A percentile compares a stretch with the other conserved stretches of the same genome.
Conservation (phyloP, 805 yeast species). For the Starmerella stellata region DNA sequence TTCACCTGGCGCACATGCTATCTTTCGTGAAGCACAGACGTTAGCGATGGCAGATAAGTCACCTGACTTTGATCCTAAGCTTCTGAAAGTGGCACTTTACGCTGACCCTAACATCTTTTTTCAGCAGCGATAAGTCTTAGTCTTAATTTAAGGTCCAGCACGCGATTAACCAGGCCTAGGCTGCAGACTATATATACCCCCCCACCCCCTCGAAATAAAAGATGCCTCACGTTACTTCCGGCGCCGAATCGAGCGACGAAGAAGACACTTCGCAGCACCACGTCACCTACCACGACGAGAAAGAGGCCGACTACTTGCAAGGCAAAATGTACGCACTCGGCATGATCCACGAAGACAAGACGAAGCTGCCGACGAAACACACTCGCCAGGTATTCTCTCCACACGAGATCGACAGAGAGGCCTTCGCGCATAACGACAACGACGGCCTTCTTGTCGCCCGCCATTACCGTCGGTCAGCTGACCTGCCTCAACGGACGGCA, state of each 20-base stretch:
- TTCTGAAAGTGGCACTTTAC: too few relatives aligned
- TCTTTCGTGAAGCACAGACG: too few relatives aligned
- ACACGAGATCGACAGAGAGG: neutral
- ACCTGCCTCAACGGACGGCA: conserved; percentile 3
- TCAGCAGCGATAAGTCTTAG: too few relatives aligned
- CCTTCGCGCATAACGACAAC: neutral
- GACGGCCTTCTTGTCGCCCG: neutral
- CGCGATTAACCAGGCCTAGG: too few relatives aligned
- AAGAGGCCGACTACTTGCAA: conserved; percentile 10
- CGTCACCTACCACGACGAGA: conserved; percentile 16
- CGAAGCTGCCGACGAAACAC: neutral
- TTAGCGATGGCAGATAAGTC: too few relatives aligned
- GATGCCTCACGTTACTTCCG: neutral
- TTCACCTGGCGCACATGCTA: too few relatives aligned
- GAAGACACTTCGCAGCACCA: conserved; percentile 10
- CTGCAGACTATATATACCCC: neutral
- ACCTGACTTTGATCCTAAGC: too few relatives aligned
- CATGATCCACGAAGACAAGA: conserved; percentile 6
- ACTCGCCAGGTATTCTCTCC: conserved; percentile 1
- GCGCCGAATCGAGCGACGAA: conserved; percentile 3
- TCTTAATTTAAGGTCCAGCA: too few relatives aligned
- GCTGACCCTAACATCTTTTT: too few relatives aligned
- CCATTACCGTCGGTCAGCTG: conserved; percentile 5
- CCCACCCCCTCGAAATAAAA: neutral
- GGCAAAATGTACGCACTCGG: conserved; percentile 18